phyloP scores from a whole-genome alignment of 139 green algal genomes.

The Yamagishiella unicocca region DNA sequence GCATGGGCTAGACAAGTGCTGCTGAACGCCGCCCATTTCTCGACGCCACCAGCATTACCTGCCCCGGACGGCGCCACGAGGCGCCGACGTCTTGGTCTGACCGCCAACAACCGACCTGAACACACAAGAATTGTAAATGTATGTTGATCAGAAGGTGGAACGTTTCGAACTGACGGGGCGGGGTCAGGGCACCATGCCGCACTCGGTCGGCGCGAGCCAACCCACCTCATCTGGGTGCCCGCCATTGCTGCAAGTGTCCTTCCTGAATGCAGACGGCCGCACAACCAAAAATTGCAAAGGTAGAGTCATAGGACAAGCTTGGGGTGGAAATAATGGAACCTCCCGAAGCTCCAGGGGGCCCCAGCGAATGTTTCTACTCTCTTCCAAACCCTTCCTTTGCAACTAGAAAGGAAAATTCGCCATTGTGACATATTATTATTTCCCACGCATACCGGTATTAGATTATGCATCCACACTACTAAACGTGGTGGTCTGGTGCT shows the following conservation, averaged over 20 bases:
- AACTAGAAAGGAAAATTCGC: too few species aligned
- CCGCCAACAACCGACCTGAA: constrained; percentile 28
- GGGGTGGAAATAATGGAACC: not conserved
- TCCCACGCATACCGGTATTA: too few species aligned
- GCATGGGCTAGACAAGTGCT: too few species aligned
- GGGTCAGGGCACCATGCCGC: not conserved
- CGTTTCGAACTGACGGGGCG: too few species aligned
- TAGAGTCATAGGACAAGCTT: not conserved
- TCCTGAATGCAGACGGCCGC: not conserved
- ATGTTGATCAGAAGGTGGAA: not conserved
- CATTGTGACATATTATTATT: too few species aligned
- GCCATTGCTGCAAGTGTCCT: not conserved
- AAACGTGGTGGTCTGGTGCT: too few species aligned
- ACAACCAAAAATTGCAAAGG: not conserved
- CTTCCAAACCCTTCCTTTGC: not conserved
- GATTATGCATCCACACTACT: too few species aligned
- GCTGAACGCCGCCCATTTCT: too few species aligned
- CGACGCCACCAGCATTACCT: too few species aligned
- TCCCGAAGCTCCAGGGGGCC: constrained; percentile 16
- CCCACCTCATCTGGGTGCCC: constrained; percentile 48
- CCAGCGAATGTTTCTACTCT: too few species aligned
- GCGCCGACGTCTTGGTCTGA: constrained; percentile 30
- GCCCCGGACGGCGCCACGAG: constrained; percentile 39
- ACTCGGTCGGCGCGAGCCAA: not conserved
- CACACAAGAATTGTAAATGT: not conserved